Base-by-base conservation (phyloP, 768 basidiomycete genomes). In the Dictyophora rubrovolvata region DNA sequence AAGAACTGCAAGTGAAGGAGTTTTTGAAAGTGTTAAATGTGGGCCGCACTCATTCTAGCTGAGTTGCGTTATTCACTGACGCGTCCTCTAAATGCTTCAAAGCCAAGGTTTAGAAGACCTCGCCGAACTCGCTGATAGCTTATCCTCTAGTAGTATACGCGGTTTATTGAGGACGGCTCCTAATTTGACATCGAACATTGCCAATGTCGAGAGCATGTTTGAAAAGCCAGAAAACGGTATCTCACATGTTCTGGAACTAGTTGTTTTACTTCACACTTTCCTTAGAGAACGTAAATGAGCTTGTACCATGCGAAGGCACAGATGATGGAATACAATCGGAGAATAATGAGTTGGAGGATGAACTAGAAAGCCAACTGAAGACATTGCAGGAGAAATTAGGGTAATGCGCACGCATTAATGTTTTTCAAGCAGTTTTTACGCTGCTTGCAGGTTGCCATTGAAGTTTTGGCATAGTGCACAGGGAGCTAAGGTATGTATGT, bases 1-100 rank as follows among this genome's bases (percentile, higher is more conserved):
- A 92, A 87, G 68, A 89, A 84, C 59, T 90, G 90, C 72, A 86
- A 69, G 82, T 93, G 61, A 83, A 79, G 63, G 92, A 96, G 66
- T 99, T 99, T 69, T 69, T 87, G 63, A 89, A 85, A 68, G 87
- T 95, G 21, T 77, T 96, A 10, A 72, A 74, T 50, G 93, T 93
- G 68, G 62, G 77, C 68, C 52, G 28, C 4, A 28, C 7, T 28
- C 7, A 7, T 3, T 28, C 7, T 7, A 28, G 28, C 7, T 3
- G 28, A 2, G 28, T 28, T 28, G 28, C 17, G n/a, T 55, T 48
- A 58, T 28, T 2, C 28, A 28, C 7, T 28, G 28, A 28, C 28
- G 28, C 7, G 28, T 59, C 36, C 53, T 35, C 22, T 64, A 35
- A 93, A 87, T 77, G 87, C 5, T 96, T 96, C 71, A 83, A 23